These are phyloP conservation scores for Ilyonectria destructans DNA, from an alignment of 2,329 filamentous ascomycete species.

Conservation along the genomic window DNA sequence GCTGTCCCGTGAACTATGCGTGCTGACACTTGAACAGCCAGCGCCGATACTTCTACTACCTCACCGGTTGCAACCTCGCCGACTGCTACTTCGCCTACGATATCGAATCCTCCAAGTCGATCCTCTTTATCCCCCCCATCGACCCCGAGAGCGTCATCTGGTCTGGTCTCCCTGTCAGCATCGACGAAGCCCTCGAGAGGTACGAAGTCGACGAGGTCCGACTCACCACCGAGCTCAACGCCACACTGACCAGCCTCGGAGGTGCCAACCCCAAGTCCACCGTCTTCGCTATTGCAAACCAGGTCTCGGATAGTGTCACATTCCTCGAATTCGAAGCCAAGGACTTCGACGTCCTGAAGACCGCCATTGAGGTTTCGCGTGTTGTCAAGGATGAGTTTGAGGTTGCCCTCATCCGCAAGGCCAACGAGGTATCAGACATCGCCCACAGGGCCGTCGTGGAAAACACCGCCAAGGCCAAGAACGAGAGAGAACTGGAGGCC, in stretches of 20 bases:
- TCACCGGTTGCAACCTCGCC: slow-evolving; percentile 86
- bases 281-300: slow-evolving; percentile 84
- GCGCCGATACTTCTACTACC: slow-evolving; percentile 94
- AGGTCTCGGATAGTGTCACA: slow-evolving; percentile 80
- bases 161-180: slow-evolving; percentile 88
- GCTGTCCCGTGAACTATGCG: background rate
- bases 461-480: slow-evolving; percentile 75
- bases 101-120: slow-evolving; percentile 80
- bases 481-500: slow-evolving; percentile 88
- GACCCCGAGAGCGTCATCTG: slow-evolving; percentile 94
- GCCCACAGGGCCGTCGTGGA: slow-evolving; percentile 77
- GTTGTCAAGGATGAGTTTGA: slow-evolving; percentile 84
- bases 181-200: slow-evolving; percentile 80
- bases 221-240: slow-evolving; percentile 82
- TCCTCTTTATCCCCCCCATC: slow-evolving; percentile 91
- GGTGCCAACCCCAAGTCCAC: slow-evolving; percentile 58
- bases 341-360: slow-evolving; percentile 70
- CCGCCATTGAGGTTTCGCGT: slow-evolving; percentile 78
- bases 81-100: slow-evolving; percentile 89
- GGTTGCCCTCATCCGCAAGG: slow-evolving; percentile 80
- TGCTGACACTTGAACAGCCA: slow-evolving; percentile 69
- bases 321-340: slow-evolving; percentile 80
- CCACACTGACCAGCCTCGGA: slow-evolving; percentile 73
- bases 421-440: slow-evolving; percentile 78
- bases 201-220: slow-evolving; percentile 89